phyloP scores from a whole-genome alignment of 176 grass and related monocot genomes.

The Thinopyrum elongatum region DNA sequence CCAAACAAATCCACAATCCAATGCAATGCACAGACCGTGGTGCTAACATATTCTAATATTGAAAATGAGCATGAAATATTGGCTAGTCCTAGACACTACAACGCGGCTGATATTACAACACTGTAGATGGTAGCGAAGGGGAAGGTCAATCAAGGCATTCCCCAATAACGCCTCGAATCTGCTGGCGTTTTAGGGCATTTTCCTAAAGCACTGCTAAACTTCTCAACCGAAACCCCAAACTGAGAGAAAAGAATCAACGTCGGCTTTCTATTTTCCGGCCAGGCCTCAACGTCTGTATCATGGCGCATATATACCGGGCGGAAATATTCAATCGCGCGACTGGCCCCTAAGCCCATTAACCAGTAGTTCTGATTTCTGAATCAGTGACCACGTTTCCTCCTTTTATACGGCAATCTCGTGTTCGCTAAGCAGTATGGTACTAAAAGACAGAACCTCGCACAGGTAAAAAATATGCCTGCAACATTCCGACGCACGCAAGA shows the following conservation, averaged over 20 bases:
- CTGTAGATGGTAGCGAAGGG: not conserved
- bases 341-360: not conserved
- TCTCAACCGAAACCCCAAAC: not conserved
- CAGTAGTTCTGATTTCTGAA: not conserved
- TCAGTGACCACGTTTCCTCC: not conserved
- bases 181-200: not conserved
- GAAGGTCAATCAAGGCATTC: not conserved
- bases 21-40: not conserved
- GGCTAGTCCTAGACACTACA: not conserved
- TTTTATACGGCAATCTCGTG: not conserved
- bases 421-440: not conserved
- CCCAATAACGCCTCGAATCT: not conserved
- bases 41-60: not conserved
- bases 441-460: not conserved
- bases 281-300: not conserved
- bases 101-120: not conserved
- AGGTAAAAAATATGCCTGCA: not conserved
- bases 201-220: not conserved
- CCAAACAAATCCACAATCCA: not conserved
- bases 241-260: not conserved
- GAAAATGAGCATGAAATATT: not conserved
- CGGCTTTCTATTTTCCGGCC: not conserved
- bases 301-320: not conserved
- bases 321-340: not conserved
- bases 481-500: not conserved